phyloP scores from a whole-genome alignment of 768 basidiomycete species.

The Termitomyces sp. region DNA sequence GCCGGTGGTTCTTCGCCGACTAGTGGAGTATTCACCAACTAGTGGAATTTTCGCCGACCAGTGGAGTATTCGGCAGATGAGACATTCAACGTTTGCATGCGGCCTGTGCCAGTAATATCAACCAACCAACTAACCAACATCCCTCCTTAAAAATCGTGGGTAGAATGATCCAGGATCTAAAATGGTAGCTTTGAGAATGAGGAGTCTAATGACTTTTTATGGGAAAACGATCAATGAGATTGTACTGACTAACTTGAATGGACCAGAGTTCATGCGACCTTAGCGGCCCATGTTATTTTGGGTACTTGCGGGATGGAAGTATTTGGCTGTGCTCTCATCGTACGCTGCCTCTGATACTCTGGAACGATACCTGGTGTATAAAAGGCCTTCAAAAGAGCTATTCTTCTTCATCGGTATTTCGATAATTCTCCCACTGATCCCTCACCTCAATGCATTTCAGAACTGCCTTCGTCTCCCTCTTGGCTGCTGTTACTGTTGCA shows the following conservation, averaged over 20 bases:
- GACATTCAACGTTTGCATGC: neutral
- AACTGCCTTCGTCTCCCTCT: slow-evolving; percentile 14
- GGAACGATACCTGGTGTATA: neutral
- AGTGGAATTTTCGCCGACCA: neutral
- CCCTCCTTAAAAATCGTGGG: neutral
- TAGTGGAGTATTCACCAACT: too few relatives aligned
- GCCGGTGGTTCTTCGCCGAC: too few relatives aligned
- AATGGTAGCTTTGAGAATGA: neutral
- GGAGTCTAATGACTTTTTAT: neutral
- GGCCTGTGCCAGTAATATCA: neutral
- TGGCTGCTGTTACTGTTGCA: slow-evolving; percentile 14
- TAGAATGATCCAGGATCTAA: too few relatives aligned
- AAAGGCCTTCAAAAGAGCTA: neutral
- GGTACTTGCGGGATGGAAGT: neutral
- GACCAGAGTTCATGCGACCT: too few relatives aligned
- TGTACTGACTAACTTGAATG: neutral
- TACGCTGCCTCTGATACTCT: neutral
- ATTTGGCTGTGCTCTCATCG: neutral
- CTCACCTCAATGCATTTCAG: slow-evolving; percentile 9
- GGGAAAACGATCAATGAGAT: too few relatives aligned
- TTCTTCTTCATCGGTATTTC: neutral
- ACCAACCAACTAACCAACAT: neutral
- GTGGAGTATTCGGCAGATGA: too few relatives aligned
- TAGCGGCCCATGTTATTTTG: neutral
- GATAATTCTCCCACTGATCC: neutral